Evolutionary conservation across 768 basidiomycete genomes (phyloP).

Genomic region (Suillus placidus): DNA sequence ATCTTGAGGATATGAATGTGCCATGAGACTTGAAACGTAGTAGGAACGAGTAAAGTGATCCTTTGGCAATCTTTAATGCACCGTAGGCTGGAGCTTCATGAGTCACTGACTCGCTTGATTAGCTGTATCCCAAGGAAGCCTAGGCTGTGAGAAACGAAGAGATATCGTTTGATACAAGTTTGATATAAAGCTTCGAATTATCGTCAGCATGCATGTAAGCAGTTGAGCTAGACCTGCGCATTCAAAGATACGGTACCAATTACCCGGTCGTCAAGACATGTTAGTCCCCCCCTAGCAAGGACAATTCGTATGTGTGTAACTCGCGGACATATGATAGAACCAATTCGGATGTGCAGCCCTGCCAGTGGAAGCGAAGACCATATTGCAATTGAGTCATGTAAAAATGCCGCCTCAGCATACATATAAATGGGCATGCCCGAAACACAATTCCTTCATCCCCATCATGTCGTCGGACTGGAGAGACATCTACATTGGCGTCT

Average conservation of each 20-base stretch:
- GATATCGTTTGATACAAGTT: background rate
- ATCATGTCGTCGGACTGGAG: constrained; percentile 13
- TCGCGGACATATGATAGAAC: background rate
- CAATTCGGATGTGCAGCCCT: background rate
- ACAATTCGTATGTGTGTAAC: background rate
- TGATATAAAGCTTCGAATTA: background rate
- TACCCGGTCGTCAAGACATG: background rate
- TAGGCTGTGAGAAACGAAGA: background rate
- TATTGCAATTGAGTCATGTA: background rate
- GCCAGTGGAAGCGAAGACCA: background rate
- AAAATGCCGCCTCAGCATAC: background rate
- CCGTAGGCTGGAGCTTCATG: background rate
- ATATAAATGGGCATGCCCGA: constrained; percentile 1
- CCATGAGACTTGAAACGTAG: background rate
- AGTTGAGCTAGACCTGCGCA: background rate
- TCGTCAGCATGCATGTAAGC: background rate
- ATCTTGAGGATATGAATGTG: background rate
- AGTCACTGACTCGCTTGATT: background rate
- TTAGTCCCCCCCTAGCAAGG: background rate
- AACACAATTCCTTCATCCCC: background rate
- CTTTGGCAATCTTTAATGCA: background rate
- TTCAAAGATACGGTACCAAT: background rate
- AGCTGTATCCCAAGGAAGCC: background rate
- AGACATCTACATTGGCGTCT: constrained; percentile 15
- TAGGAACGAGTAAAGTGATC: background rate